Evolutionary conservation across 2,329 filamentous ascomycete genomes (phyloP).

Genomic region (Trichoderma koningii): DNA sequence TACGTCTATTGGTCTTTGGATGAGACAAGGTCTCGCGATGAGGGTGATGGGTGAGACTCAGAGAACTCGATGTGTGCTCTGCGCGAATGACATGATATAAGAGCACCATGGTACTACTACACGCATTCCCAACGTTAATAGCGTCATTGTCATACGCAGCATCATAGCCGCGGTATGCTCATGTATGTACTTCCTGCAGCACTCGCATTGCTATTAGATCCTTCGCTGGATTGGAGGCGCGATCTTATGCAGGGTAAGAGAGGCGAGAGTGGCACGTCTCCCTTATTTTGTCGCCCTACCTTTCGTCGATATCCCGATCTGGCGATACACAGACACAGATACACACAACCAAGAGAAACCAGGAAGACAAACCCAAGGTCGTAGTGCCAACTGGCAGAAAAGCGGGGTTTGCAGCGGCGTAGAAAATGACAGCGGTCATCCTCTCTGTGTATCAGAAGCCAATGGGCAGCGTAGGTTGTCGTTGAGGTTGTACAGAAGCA

Average conservation of each 20-base stretch:
- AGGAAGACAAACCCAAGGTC: not conserved
- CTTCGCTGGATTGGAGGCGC: not conserved
- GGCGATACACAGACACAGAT: not conserved
- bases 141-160: too few species aligned
- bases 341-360: not conserved
- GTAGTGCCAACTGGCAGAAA: constrained; percentile 27
- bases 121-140: too few species aligned
- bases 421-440: constrained; percentile 15
- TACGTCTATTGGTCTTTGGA: not conserved
- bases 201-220: not conserved
- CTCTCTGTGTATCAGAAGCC: too few species aligned
- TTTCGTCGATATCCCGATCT: not conserved
- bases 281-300: constrained; percentile 15
- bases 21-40: not conserved
- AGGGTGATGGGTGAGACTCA: not conserved
- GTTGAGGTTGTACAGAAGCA: not conserved
- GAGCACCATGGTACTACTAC: too few species aligned
- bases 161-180: not conserved
- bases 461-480: too few species aligned
- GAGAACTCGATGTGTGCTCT: not conserved
- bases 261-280: not conserved
- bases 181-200: not conserved
- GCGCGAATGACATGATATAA: not conserved
- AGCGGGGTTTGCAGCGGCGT: constrained; percentile 1
- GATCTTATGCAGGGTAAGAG: constrained; percentile 12